phyloP scores from a whole-genome alignment of 257 asterid genomes.

The Solanum habrochaites region DNA sequence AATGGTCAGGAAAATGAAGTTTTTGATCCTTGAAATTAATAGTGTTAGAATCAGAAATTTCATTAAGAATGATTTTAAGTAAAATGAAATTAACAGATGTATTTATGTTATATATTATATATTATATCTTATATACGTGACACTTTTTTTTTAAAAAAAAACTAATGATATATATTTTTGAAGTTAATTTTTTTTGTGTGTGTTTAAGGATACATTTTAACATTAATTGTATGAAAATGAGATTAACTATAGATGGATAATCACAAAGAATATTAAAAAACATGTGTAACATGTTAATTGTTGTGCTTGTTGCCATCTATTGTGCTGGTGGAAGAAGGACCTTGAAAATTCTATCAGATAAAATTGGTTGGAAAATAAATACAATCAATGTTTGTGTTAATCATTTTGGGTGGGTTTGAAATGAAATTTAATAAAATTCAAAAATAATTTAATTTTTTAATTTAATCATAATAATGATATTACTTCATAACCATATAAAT shows the following conservation, averaged over 20 bases:
- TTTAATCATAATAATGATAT: not conserved
- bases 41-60: no score
- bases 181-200: no score
- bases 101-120: no score
- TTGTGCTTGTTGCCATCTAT: not conserved
- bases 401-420: not conserved
- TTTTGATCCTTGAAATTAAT: no score
- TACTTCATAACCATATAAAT: not conserved
- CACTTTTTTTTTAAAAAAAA: no score
- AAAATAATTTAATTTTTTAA: no score
- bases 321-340: not conserved
- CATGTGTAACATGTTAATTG: not conserved
- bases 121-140: not conserved
- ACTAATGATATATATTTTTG: no score
- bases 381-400: not conserved
- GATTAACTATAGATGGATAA: not conserved
- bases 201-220: not conserved
- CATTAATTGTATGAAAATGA: not conserved
- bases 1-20: not conserved
- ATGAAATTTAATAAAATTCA: no score
- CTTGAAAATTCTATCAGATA: not conserved
- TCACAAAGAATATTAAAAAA: not conserved
- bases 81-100: not conserved
- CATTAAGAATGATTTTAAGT: not conserved
- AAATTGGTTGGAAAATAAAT: not conserved